These are phyloP conservation scores for Alternaria postmessia DNA, from an alignment of 2,329 filamentous ascomycete species.

Conservation along the genomic window DNA sequence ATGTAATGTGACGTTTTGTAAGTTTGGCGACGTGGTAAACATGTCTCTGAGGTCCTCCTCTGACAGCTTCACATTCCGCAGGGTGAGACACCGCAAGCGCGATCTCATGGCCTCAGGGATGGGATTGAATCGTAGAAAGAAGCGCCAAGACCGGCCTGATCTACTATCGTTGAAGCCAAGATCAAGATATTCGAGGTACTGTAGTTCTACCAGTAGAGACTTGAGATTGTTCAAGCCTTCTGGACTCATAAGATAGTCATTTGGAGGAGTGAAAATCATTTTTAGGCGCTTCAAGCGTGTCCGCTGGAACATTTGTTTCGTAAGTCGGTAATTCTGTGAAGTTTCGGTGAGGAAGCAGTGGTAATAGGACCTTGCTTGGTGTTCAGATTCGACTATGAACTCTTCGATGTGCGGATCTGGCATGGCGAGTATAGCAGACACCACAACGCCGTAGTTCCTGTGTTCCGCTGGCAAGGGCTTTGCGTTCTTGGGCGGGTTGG, in stretches of 20 bases:
- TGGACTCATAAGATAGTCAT: neutral
- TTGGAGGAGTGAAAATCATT: constrained; percentile 11
- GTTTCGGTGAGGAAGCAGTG: constrained; percentile 10
- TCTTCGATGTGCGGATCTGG: constrained; percentile 42
- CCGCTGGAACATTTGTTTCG: constrained; percentile 13
- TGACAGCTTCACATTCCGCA: constrained; percentile 1
- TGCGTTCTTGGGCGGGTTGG: neutral
- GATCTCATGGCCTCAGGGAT: constrained; percentile 4
- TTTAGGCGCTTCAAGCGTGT: constrained; percentile 17
- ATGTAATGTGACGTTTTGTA: constrained; percentile 5
- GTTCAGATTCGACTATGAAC: constrained; percentile 44
- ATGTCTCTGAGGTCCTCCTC: neutral
- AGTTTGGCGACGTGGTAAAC: neutral
- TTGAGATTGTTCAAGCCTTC: constrained; percentile 5
- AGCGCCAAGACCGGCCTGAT: neutral
- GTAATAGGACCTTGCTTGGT: constrained; percentile 13
- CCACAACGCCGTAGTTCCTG: constrained; percentile 45
- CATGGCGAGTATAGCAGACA: constrained; percentile 34
- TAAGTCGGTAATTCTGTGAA: constrained; percentile 16
- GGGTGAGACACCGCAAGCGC: constrained; percentile 2
- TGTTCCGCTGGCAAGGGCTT: constrained; percentile 22
- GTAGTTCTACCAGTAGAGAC: constrained; percentile 5
- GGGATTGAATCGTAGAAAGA: neutral
- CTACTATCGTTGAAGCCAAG: constrained; percentile 9
- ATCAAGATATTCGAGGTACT: constrained; percentile 22